Base-by-base conservation (phyloP, 2,329 filamentous ascomycete species). In the Cyanodermella asteris region DNA sequence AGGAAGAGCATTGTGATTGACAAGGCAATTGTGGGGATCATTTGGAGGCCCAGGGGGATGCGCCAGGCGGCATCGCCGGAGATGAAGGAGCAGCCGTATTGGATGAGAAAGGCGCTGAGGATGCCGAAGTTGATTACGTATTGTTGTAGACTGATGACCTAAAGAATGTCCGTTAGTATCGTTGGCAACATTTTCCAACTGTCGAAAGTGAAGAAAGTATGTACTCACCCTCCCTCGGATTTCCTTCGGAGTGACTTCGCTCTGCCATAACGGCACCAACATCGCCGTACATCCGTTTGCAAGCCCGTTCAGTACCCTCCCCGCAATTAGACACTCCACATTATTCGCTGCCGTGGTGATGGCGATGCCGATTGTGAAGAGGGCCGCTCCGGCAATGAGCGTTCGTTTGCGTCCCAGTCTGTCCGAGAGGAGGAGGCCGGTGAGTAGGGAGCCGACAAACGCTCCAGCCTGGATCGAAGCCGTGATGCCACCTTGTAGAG, bases 71-170 rank as follows among this genome's bases (percentile, higher is more conserved):
- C 47, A 0, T 50, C 51, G 10, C 56, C 58, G 22, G 57, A 59
- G 19, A 63, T 51, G 34, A 59, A 58, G 2, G 62, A 61, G 8
- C 56, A 57, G 13, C 66, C 66, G 36, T 74, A 73, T 34, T 70
- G 64, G 34, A 73, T 64, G 41, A 72, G 70, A 45, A 61, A 72
- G 34, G 69, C 64, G 23, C 71, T 68, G 10, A 72, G 38, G 27
- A 74, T 71, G 23, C 69, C 70, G 64, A 67, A 72, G 2, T 68
- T 73, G 21, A 76, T 74, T 15, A 66, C 68, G 64, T 67, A 72
- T 41, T 75, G 70, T 37, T 76, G 69, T 3, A 72, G 47, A 3
- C 60, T 61, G 10, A 75, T 63, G 3, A 72, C 18, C 8, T 10
- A n/a, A n/a, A n/a, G n/a, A n/a, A n/a, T n/a, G n/a, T n/a, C n/a